phyloP scores from a whole-genome alignment of 768 basidiomycete genomes.

The Fibroporia radiculosa region DNA sequence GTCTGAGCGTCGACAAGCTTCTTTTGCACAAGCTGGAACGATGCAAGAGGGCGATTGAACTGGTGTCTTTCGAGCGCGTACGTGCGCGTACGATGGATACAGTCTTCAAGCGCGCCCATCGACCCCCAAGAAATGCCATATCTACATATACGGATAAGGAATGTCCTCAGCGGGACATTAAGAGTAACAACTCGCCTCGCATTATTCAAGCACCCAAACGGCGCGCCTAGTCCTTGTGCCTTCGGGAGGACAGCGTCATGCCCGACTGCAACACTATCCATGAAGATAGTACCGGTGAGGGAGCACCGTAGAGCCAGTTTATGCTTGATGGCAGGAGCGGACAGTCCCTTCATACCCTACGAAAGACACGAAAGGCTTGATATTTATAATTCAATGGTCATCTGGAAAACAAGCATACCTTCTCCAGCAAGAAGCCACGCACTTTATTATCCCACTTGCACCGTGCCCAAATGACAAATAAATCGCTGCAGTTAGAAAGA shows the following conservation, averaged over 20 bases:
- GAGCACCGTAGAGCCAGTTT: constrained; percentile 88
- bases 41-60: constrained; percentile 83
- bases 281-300: constrained; percentile 79
- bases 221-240: constrained; percentile 68
- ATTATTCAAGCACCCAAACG: constrained; percentile 90
- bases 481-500: constrained; percentile 42
- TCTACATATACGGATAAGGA: constrained; percentile 26
- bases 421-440: constrained; percentile 86
- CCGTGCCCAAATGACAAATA: constrained; percentile 91
- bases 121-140: constrained; percentile 92
- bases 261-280: constrained; percentile 81
- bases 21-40: constrained; percentile 97
- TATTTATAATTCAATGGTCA: not conserved
- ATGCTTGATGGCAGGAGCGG: constrained; percentile 84
- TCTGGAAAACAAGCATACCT: constrained; percentile 38
- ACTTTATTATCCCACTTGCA: constrained; percentile 92
- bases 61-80: constrained; percentile 90
- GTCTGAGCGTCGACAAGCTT: constrained; percentile 93
- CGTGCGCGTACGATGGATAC: constrained; percentile 62
- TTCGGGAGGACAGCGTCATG: constrained; percentile 72
- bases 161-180: not conserved
- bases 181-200: constrained; percentile 43
- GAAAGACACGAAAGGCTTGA: no score
- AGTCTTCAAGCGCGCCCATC: constrained; percentile 94
- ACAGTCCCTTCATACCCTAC: constrained; percentile 78